Base-by-base conservation (phyloP, 495 filamentous ascomycete species). In the Xylaria intraflava region DNA sequence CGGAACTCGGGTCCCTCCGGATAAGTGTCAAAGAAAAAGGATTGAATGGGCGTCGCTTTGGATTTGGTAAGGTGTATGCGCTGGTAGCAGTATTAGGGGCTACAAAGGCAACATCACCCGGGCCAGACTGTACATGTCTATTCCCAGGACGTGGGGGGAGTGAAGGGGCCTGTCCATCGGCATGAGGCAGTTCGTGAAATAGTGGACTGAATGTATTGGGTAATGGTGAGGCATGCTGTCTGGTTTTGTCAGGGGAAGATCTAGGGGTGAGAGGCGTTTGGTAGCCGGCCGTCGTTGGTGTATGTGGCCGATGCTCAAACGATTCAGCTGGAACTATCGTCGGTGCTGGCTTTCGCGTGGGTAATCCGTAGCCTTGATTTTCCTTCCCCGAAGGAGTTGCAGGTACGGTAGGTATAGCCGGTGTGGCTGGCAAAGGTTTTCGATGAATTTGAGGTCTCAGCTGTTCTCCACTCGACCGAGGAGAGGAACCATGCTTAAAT, bases 1-100 rank as follows among this genome's bases (percentile, higher is more conserved):
- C 83, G 23, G 85, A 84, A 1, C 80, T 73, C 2, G 89, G 86
- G 69, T 96, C 89, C 30, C 93, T 86, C 12, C 93, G 86, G 48
- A 98, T 95, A 11, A 98, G 71, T 0, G 87, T 95, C 27, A 96
- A 78, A n/a, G 83, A 82, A 44, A 76, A 83, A 0, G 72, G 65
- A 4, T 54, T 46, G 30, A 65, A 66, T 16, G 58, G 56, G 27
- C 55, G 57, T 40, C 45, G 45, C 26, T 61, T 62, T 10, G 44
- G 48, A 17, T 56, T 51, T 3, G 66, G 65, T 4, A 47, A 45
- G 2, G 64, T 52, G 40, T 58, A 50, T 38, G 47, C 24, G 27
- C 19, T 57, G 17, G 19, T 6, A 17, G 23, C 48, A 23, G 12
- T 22, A 8, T 41, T 23, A 27, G 44, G 47, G 31, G 49, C 5